Evolutionary conservation across 805 yeast species (phyloP), one percentile per base, ranked within the genome.

Genomic region (Cyberlindnera maclurae): DNA sequence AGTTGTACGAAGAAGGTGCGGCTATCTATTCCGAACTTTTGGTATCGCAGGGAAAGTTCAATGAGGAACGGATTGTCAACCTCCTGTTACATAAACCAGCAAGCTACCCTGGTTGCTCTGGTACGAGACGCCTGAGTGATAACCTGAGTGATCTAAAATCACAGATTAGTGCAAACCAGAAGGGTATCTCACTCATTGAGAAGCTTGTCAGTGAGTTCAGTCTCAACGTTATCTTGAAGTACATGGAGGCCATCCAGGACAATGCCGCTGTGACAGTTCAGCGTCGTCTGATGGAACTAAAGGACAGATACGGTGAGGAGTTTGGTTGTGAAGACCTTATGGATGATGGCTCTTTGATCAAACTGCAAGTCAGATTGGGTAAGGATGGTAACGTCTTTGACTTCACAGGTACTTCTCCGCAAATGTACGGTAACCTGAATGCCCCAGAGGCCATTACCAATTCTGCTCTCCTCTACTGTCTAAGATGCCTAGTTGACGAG

Each of bases 401-500:
- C 59, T 90, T 90, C 54, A 67, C 74, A 2, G 96, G 93, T 12
- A 82, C 96, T 0, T 83, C 94, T 4, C 77, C 79, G n/a, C 94
- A 90, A 57, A 74, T 84, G 35, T 82, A 84, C 57, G 95, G 94
- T 20, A 90, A 90, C 58, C 70, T 86, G 60, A 90, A 93, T 59
- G 96, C 97, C 0, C 97, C 98, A 1, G 76, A 71, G 47, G 94
- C 97, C 0, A 86, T 93, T 46, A 81, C 95, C 2, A 77, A 77
- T 54, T 83, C 95, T 20, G 96, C 97, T 1, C 79, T 90, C 40
- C 71, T 90, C 31, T 90, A 90, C 60, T 88, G 90, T 43, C 63
- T 90, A 52, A 66, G 98, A 44, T 82, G 94, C 40, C 67, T 90
- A 54, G 89, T 90, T 27, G 78, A 82, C 44, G 86, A 80, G 45